phyloP scores from a whole-genome alignment of 176 grass and related monocot species.

The Eragrostis nindensis region DNA sequence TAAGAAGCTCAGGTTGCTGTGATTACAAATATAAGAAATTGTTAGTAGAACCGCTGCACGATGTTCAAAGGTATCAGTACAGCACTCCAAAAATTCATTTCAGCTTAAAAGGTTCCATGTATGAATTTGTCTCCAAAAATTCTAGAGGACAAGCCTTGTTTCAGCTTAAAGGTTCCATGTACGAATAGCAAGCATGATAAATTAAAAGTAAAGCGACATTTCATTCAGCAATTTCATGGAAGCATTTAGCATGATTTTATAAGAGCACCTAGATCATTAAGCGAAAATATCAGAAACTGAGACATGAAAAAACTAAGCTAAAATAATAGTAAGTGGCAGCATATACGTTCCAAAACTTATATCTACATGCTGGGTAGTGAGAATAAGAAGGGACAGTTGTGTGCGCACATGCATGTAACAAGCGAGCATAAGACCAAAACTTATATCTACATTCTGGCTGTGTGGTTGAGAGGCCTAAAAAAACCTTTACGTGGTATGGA shows the following conservation, averaged over 20 bases:
- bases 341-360: neutral
- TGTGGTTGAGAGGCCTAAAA: neutral
- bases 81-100: slow-evolving; percentile 22
- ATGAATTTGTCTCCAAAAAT: neutral
- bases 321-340: slow-evolving; percentile 6
- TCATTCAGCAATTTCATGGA: neutral
- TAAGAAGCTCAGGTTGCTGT: slow-evolving; percentile 98
- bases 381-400: neutral
- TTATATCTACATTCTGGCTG: neutral
- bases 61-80: neutral
- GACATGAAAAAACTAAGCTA: slow-evolving; percentile 11
- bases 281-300: slow-evolving; percentile 1
- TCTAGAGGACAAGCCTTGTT: slow-evolving; percentile 11
- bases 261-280: slow-evolving; percentile 19
- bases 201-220: neutral
- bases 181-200: neutral
- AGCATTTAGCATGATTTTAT: neutral
- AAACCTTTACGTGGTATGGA: neutral
- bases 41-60: slow-evolving; percentile 18
- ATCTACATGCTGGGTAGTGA: neutral
- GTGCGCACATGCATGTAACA: neutral
- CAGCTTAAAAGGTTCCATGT: slow-evolving; percentile 11
- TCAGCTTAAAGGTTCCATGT: slow-evolving; percentile 17
- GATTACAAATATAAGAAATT: slow-evolving; percentile 36
- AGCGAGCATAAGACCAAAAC: neutral